These are phyloP conservation scores for Passiflora organensis DNA, from an alignment of 345 rosid species.

Conservation along the genomic window DNA sequence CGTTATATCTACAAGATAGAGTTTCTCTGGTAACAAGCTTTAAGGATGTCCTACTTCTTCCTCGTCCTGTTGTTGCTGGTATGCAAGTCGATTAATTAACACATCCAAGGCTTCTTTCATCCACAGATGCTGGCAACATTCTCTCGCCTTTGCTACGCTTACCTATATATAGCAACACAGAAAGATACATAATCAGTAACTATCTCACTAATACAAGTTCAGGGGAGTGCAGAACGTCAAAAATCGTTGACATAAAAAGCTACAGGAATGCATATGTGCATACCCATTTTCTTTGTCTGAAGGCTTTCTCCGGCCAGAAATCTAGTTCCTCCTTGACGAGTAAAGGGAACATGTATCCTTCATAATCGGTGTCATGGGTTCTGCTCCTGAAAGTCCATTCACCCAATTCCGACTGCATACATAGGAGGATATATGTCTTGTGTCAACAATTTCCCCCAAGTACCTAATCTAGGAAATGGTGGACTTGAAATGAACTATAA, in stretches of 20 bases:
- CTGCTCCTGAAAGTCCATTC: constrained; percentile 79
- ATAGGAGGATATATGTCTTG: no score
- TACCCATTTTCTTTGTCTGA: constrained; percentile 71
- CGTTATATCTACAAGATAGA: constrained; percentile 18
- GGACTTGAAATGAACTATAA: no score
- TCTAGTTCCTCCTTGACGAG: constrained; percentile 67
- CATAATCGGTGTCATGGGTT: constrained; percentile 64
- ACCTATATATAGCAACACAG: constrained; percentile 8
- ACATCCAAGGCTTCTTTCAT: constrained; percentile 84
- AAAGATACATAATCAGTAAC: no score
- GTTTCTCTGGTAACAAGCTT: constrained; percentile 1
- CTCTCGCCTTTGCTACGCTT: constrained; percentile 62
- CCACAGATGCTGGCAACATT: constrained; percentile 82
- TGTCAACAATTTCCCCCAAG: no score
- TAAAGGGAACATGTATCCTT: constrained; percentile 92
- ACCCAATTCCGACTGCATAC: constrained; percentile 59
- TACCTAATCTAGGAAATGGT: not conserved
- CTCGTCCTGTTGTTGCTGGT: constrained; percentile 7
- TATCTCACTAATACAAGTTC: no score
- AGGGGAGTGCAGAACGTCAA: no score
- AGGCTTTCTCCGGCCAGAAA: constrained; percentile 69
- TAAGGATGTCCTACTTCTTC: constrained; percentile 6
- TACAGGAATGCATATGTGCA: no score
- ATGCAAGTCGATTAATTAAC: constrained; percentile 39
- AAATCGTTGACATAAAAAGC: no score